Evolutionary conservation across 1,284 basidiomycete species (phyloP), one percentile per base, ranked within the genome.

Genomic region (Leccinum olivaceoglutinosum): DNA sequence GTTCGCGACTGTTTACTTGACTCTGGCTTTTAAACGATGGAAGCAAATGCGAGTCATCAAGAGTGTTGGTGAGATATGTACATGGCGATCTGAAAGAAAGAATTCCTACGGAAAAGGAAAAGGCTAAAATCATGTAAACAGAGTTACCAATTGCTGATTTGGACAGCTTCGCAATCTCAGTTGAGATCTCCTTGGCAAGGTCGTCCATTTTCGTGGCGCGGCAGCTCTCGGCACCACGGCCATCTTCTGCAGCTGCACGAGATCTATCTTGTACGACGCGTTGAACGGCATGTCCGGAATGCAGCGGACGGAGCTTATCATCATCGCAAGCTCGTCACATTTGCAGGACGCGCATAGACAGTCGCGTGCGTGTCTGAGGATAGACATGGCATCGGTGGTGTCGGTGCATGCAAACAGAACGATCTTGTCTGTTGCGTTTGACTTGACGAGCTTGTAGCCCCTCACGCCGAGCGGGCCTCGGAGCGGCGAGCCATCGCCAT

Each of bases 251-350:
- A 71, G 70, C 12, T 29, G 41, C 14, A 59, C 68, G 16, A 71
- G 64, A 36, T 73, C 71, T 36, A 70, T 55, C 59, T 71, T 71
- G 65, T 73, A 71, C 2, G 70, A 73, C 0, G 71, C 71, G 18
- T 73, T 71, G 66, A 73, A 73, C 1, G 71, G 71, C 70, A 73
- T 73, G 39, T 70, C 71, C 1, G 56, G 58, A 34, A 71, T 65
- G 38, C 68, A 67, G 32, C 64, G 71, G 29, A 71, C 70, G 16
- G 70, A 59, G 34, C 68, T 34, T 54, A 71, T 53, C 32, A 66
- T 64, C 70, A 71, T 68, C 25, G 70, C 63, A 18, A 71, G 60
- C 39, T 64, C 67, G 36, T 70, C 68, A 2, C 18, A 51, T 51
- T 56, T 61, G 38, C 62, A 59, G 36, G 69, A 66, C 10, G 46